phyloP scores from a whole-genome alignment of 2,329 filamentous ascomycete species.

The Phoma sp. region DNA sequence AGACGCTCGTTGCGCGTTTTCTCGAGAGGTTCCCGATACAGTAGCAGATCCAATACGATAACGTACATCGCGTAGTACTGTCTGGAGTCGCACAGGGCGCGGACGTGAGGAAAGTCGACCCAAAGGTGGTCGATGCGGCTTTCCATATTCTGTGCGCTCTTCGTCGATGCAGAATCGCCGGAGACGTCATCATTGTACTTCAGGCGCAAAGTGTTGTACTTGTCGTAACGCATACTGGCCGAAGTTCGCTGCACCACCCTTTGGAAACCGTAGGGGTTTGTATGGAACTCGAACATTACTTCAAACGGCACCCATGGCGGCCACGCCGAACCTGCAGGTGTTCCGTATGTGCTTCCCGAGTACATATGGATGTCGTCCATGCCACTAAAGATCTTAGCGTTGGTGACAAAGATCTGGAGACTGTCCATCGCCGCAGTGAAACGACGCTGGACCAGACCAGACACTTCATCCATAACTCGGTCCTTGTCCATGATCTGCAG shows the following conservation, averaged over 20 bases:
- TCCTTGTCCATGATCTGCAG: constrained; percentile 98
- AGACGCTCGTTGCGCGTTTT: constrained; percentile 95
- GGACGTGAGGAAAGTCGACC: constrained; percentile 93
- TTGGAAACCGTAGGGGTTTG: constrained; percentile 96
- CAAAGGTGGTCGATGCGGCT: constrained; percentile 93
- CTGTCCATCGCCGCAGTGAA: constrained; percentile 97
- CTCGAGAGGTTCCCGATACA: constrained; percentile 95
- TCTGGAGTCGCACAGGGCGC: constrained; percentile 93
- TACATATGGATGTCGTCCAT: constrained; percentile 89
- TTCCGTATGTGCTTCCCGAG: constrained; percentile 90
- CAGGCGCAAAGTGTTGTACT: constrained; percentile 94
- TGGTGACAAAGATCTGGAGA: constrained; percentile 96
- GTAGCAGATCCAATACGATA: constrained; percentile 91
- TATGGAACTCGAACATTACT: constrained; percentile 95
- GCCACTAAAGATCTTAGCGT: constrained; percentile 83
- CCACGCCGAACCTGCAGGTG: constrained; percentile 84
- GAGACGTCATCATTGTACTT: constrained; percentile 97
- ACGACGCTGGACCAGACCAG: constrained; percentile 90
- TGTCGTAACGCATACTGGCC: constrained; percentile 91
- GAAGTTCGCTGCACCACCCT: constrained; percentile 97
- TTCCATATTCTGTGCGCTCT: constrained; percentile 64
- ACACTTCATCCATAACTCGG: constrained; percentile 88
- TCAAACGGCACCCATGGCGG: constrained; percentile 98
- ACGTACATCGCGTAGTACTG: constrained; percentile 99
- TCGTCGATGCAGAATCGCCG: constrained; percentile 56